Evolutionary conservation across 2,329 filamentous ascomycete genomes (phyloP), one percentile per base, ranked within the genome.

Genomic region (Pseudogymnoascus sp.): DNA sequence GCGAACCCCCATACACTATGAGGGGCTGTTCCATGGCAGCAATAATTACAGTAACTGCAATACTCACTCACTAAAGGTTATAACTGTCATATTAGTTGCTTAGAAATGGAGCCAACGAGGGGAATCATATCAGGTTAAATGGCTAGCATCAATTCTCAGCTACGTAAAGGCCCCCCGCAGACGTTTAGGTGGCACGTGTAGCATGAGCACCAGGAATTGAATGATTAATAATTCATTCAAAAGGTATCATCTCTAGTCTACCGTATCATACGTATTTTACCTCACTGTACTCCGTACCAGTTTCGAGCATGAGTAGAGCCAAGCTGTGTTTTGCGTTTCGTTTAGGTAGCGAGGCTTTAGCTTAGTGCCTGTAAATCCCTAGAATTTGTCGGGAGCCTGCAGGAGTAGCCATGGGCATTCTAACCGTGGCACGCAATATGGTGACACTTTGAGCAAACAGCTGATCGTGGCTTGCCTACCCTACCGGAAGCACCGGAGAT

Each of bases 341-440:
- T n/a, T 24, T 47, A 5, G 41, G 41, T 47, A 47, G 41, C 41
- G 41, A n/a, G 41, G 6, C 47, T 17, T 21, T 3, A 54, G 47
- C n/a, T 17, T 33, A 33, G 47, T 17, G 24, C 5, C 47, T 11
- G 9, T 26, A 54, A 54, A 17, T 15, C 47, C 6, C 11, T 11
- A 2, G 15, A 54, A 15, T 33, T 2, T 11, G 26, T 17, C 11
- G n/a, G 8, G 29, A 54, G 15, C 8, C 10, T 54, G n/a, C 4
- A 33, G 29, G 17, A 31, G 11, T 11, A 17, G 29, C 26, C 47
- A 33, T 54, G 29, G 29, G 9, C n/a, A 54, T 54, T 17, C n/a
- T 26, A 54, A 54, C 29, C 29, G 29, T 54, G 41, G 47, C 47
- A 33, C 44, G 44, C 47, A 54, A 54, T 54, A 21, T 54, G 29